phyloP scores from a whole-genome alignment of 345 rosid genomes.

The Populus nigra region DNA sequence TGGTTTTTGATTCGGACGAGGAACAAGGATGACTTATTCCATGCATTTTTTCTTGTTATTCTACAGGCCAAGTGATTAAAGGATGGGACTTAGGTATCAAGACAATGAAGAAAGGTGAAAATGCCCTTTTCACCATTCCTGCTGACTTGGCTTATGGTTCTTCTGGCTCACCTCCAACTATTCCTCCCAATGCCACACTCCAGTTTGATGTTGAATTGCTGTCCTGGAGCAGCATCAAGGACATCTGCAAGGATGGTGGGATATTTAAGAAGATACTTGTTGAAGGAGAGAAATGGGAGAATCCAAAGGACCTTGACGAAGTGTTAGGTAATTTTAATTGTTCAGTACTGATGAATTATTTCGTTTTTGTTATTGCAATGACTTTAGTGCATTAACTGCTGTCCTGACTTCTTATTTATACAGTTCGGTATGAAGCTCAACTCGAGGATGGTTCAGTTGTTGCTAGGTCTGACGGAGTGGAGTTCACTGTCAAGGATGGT shows the following conservation, averaged over 20 bases:
- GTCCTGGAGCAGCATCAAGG: conserved; percentile 79
- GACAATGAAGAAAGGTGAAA: conserved; percentile 95
- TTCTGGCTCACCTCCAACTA: conserved; percentile 84
- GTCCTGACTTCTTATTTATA: background rate
- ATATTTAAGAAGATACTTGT: conserved; percentile 64
- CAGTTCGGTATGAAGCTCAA: conserved; percentile 70
- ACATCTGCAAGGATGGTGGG: conserved; percentile 85
- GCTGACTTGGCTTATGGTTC: conserved; percentile 79
- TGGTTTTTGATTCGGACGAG: background rate
- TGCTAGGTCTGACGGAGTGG: conserved; percentile 67
- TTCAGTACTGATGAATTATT: no score
- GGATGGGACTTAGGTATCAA: conserved; percentile 98
- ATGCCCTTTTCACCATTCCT: conserved; percentile 83
- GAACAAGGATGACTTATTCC: background rate
- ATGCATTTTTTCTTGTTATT: background rate
- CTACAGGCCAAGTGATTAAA: conserved; percentile 80
- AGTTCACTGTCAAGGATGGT: conserved; percentile 81
- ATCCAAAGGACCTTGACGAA: conserved; percentile 77
- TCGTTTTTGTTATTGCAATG: background rate
- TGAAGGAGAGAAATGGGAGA: conserved; percentile 79
- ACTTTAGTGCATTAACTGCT: background rate
- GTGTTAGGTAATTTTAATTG: conserved; percentile 48
- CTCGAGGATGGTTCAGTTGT: conserved; percentile 76
- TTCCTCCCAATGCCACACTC: conserved; percentile 84
- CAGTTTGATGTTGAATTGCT: conserved; percentile 79